Percentiles rank a stretch among this genome's conserved stretches.
Conservation (phyloP, 192 early-diverging fungal genomes). For the Backusella morwellensis region DNA sequence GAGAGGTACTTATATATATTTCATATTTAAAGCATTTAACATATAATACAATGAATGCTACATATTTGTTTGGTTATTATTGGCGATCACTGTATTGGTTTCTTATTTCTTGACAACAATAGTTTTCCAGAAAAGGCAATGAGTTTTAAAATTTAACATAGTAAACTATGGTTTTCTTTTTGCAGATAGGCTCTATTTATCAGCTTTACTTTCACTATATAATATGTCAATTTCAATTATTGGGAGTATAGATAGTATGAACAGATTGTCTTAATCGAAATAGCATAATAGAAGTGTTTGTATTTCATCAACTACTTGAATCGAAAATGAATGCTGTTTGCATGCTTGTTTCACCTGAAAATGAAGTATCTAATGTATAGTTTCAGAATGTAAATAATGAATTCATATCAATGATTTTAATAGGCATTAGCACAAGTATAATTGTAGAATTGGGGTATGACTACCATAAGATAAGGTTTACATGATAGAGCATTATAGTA, state of each 20-base stretch:
- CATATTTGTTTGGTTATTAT: not conserved
- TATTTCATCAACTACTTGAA: not conserved
- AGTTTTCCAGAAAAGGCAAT: not conserved
- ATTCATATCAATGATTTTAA: not conserved
- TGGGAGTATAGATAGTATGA: not conserved
- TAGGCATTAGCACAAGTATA: not conserved
- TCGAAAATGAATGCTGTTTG: not conserved
- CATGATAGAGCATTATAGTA: too few relatives aligned
- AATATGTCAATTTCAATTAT: not conserved
- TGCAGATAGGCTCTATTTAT: not conserved
- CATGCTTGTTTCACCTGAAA: not conserved
- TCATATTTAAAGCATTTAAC: too few relatives aligned
- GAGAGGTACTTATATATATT: too few relatives aligned
- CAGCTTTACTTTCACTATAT: not conserved
- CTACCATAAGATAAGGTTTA: too few relatives aligned
- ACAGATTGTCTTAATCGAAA: too few relatives aligned
- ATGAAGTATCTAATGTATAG: not conserved
- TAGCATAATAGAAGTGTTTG: too few relatives aligned
- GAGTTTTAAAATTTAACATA: too few relatives aligned
- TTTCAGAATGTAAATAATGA: not conserved
- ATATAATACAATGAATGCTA: too few relatives aligned
- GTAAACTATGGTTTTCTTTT: too few relatives aligned
- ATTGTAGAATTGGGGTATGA: not conserved
- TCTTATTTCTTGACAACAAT: not conserved
- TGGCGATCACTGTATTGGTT: not conserved